Evolutionary conservation across 306 rosid genomes (phyloP), one percentile per base, ranked within the genome.

Genomic region (Medicago lupulina): DNA sequence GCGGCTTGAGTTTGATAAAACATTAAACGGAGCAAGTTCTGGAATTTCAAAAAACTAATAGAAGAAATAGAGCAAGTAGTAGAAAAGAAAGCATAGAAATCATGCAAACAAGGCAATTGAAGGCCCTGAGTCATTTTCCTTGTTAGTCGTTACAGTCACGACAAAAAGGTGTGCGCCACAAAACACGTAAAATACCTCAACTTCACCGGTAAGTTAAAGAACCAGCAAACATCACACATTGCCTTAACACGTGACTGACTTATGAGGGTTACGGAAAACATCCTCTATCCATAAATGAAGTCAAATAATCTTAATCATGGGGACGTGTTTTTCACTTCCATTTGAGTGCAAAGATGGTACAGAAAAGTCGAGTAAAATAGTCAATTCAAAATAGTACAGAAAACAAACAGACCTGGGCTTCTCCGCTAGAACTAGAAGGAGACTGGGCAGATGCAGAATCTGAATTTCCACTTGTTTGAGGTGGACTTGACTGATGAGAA

Each of bases 391-490:
- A 64, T 68, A 76, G 47, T 10, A 63, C 67, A 63, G 68, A n/a
- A 73, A 17, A 71, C 23, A 59, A 53, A 71, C 59, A 74, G 76
- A 93, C 98, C 97, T 88, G 98, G 67, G 93, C 86, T 83, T 93
- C 98, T 83, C 98, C 98, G 75, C 87, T 89, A 44, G 93, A 93
- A 82, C 98, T 91, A 76, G 97, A 83, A 70, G 97, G 98, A 68
- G 98, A 93, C 78, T 83, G 98, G 8, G 96, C 90, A 85, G 93
- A 93, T 41, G 90, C 95, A 81, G 97, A 93, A 85, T 91, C 97
- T 75, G 98, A 93, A 80, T 89, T 88, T 79, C 97, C 84, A 86
- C 97, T 93, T 65, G 96, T 86, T 84, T 91, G 98, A 80, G 98
- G 97, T 39, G 97, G 98, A 78, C 98, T 93, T 63, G 97, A 93